Percentiles rank a stretch among this genome's conserved stretches.
Conservation (phyloP, 441 rosid genomes). For the Brassica hybrid region DNA sequence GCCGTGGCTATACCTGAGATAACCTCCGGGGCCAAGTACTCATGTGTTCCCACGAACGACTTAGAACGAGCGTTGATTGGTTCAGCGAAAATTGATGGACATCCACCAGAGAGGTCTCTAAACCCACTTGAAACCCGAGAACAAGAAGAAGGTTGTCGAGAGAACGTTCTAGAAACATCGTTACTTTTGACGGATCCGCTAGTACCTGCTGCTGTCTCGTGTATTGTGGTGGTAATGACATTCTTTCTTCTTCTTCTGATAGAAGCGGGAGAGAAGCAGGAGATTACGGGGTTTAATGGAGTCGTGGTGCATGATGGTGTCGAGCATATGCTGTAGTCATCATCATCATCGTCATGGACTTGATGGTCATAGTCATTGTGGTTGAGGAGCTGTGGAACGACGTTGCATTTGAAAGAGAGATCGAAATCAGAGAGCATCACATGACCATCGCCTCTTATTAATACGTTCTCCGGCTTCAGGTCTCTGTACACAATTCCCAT, state of each 20-base stretch:
- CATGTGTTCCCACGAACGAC: constrained; percentile 73
- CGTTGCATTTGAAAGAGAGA: constrained; percentile 66
- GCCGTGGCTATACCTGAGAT: constrained; percentile 48
- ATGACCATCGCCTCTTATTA: constrained; percentile 75
- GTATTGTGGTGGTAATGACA: constrained; percentile 52
- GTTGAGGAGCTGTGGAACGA: constrained; percentile 55
- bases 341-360: constrained; percentile 23
- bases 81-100: constrained; percentile 71
- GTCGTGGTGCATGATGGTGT: constrained; percentile 62
- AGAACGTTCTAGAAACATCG: constrained; percentile 30
- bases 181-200: constrained; percentile 18
- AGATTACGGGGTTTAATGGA: constrained; percentile 69
- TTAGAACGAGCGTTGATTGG: constrained; percentile 72
- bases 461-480: constrained; percentile 67
- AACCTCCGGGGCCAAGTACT: constrained; percentile 73
- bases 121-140: constrained; percentile 31
- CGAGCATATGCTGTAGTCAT: constrained; percentile 16
- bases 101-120: constrained; percentile 21
- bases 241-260: constrained; percentile 44
- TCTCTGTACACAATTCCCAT: constrained; percentile 75
- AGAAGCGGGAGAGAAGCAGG: constrained; percentile 63
- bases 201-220: constrained; percentile 39
- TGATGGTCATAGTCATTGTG: constrained; percentile 23
- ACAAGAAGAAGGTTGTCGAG: constrained; percentile 30
- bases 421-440: constrained; percentile 78